Percentiles rank a stretch among this genome's conserved stretches.
phyloP scores from a whole-genome alignment of 169 alveolate species.

The Hammondia hammondi region DNA sequence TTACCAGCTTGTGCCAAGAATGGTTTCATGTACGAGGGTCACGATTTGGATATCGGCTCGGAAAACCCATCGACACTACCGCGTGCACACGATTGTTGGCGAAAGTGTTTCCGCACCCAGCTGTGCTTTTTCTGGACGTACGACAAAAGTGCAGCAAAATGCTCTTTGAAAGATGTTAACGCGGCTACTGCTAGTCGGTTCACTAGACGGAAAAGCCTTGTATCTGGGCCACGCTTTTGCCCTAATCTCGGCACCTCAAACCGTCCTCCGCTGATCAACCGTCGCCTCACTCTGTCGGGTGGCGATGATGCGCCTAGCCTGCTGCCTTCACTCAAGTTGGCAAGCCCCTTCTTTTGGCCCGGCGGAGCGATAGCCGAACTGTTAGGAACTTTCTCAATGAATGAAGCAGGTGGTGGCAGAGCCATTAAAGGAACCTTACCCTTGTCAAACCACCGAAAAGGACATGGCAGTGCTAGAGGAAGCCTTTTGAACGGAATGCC shows the following conservation, averaged over 20 bases:
- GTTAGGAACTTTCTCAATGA: too few relatives aligned
- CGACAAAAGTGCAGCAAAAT: neutral
- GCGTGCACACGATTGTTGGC: neutral
- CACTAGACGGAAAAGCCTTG: neutral
- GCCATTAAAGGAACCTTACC: too few relatives aligned
- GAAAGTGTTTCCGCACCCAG: neutral
- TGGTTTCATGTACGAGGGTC: conserved; percentile 7
- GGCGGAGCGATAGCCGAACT: too few relatives aligned
- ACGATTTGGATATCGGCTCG: neutral
- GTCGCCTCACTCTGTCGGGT: neutral
- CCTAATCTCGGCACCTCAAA: neutral
- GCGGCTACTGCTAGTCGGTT: neutral
- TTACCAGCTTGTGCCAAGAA: conserved; percentile 21
- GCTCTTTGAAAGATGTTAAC: conserved; percentile 19
- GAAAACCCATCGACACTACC: neutral
- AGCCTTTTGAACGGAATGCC: neutral
- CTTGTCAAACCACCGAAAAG: neutral
- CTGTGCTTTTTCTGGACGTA: conserved; percentile 26
- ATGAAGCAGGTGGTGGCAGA: too few relatives aligned
- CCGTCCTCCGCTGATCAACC: neutral
- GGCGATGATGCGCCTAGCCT: neutral
- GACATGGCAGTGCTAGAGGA: neutral
- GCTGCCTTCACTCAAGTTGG: conserved; percentile 3
- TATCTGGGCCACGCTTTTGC: conserved; percentile 7
- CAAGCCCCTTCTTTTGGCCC: neutral